Evolutionary conservation across 23 red algal species (phyloP).

Genomic region (Gracilaria vermiculophylla): DNA sequence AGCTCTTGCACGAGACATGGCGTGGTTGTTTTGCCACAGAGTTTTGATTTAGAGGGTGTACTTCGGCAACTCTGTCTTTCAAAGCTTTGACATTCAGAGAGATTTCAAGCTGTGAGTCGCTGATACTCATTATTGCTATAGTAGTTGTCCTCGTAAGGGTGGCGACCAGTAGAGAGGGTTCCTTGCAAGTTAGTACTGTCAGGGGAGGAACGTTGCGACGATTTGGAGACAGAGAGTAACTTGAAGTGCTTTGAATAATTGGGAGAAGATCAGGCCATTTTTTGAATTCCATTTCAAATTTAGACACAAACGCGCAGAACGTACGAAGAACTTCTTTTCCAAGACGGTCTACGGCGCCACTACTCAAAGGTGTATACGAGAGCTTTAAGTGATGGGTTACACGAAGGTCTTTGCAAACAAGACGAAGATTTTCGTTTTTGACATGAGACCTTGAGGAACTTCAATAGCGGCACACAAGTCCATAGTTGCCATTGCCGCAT

Average conservation of each 20-base stretch:
- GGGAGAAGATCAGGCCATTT: background rate
- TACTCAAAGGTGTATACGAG: background rate
- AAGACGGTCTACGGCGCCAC: background rate
- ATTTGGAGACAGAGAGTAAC: background rate
- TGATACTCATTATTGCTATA: background rate
- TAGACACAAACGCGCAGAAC: background rate
- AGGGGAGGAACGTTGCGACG: background rate
- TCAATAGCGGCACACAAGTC: background rate
- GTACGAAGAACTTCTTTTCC: background rate
- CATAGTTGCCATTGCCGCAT: background rate
- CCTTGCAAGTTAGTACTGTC: background rate
- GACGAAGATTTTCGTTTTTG: background rate
- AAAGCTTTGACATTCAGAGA: background rate
- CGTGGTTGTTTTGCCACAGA: background rate
- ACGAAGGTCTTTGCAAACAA: background rate
- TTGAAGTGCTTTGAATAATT: background rate
- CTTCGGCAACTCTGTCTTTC: background rate
- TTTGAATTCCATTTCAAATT: background rate
- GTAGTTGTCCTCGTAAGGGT: background rate
- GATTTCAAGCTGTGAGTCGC: background rate
- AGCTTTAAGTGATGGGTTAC: background rate
- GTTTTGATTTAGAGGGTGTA: background rate
- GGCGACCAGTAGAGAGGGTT: background rate
- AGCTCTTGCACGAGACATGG: background rate
- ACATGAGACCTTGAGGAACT: background rate